A percentile compares a stretch with the other conserved stretches of the same genome.
These are phyloP conservation scores for Ophiocordyceps robertsii DNA, from an alignment of 2,329 filamentous ascomycete genomes.

Conservation along the genomic window DNA sequence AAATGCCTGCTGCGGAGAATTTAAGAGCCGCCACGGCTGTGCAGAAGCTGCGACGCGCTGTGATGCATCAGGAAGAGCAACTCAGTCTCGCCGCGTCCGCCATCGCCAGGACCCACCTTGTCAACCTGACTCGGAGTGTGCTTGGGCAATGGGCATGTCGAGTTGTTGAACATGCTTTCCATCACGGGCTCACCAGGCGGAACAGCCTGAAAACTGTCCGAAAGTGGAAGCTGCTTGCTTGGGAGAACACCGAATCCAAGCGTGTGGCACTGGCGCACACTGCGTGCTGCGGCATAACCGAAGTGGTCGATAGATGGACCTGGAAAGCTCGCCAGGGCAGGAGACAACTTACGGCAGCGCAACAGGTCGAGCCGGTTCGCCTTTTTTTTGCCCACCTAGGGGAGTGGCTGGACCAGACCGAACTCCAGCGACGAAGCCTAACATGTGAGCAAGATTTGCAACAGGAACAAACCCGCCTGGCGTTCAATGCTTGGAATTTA, in stretches of 20 bases:
- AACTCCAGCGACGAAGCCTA: slow-evolving; percentile 11
- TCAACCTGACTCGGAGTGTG: slow-evolving; percentile 7
- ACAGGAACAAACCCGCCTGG: slow-evolving; percentile 7
- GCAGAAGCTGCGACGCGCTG: slow-evolving; percentile 19
- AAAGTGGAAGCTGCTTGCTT: not conserved
- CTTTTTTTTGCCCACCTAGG: slow-evolving; percentile 12
- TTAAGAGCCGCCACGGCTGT: slow-evolving; percentile 15
- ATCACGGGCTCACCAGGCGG: slow-evolving; percentile 7
- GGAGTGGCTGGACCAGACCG: slow-evolving; percentile 17
- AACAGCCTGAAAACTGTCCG: slow-evolving; percentile 2
- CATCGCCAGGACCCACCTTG: slow-evolving; percentile 8
- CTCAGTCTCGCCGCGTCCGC: slow-evolving; percentile 12
- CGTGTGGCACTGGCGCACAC: not conserved
- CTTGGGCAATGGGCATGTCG: slow-evolving; percentile 16
- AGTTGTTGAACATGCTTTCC: slow-evolving; percentile 8
- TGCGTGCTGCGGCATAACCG: not conserved
- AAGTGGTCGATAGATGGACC: not conserved
- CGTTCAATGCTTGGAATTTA: slow-evolving; percentile 19
- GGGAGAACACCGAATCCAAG: not conserved
- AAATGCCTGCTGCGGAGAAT: slow-evolving; percentile 14
- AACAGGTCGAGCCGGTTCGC: slow-evolving; percentile 5
- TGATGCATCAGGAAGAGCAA: slow-evolving; percentile 13
- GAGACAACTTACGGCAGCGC: slow-evolving; percentile 3
- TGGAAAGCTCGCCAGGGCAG: not conserved
- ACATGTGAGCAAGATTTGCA: slow-evolving; percentile 9